Conservation (phyloP, 1,284 basidiomycete species). For the Puccinia horiana region DNA sequence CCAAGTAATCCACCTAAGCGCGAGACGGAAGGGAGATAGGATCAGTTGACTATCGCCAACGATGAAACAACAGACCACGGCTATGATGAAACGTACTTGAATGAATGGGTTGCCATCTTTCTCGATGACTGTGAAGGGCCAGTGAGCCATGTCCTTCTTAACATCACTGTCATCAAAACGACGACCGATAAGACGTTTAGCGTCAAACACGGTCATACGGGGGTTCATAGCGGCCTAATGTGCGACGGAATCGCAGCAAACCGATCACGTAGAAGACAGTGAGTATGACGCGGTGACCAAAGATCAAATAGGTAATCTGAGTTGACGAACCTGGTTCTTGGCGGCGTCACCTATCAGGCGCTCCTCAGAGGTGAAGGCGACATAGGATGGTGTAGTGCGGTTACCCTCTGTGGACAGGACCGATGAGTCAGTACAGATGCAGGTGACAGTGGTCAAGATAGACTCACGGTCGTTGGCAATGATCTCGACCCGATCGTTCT, state of each 20-base stretch:
- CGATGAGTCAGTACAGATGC: neutral
- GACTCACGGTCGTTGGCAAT: slow-evolving; percentile 70
- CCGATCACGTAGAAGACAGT: neutral
- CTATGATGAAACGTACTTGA: slow-evolving; percentile 52
- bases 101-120: slow-evolving; percentile 57
- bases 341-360: slow-evolving; percentile 71
- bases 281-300: slow-evolving; percentile 63
- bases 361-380: slow-evolving; percentile 85
- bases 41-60: neutral
- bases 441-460: neutral
- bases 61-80: slow-evolving; percentile 32
- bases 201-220: slow-evolving; percentile 92
- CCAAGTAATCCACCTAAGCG: slow-evolving; percentile 65
- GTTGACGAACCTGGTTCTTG: slow-evolving; percentile 66
- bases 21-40: too few species aligned
- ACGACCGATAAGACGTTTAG: slow-evolving; percentile 85
- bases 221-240: slow-evolving; percentile 68
- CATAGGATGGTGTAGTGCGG: slow-evolving; percentile 86
- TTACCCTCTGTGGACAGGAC: slow-evolving; percentile 76
- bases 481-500: slow-evolving; percentile 88
- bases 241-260: neutral
- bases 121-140: slow-evolving; percentile 62
- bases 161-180: slow-evolving; percentile 63
- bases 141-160: slow-evolving; percentile 59
- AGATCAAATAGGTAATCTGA: slow-evolving; percentile 53